Conservation (phyloP, 257 asterid genomes). For the Plantago elongata region DNA sequence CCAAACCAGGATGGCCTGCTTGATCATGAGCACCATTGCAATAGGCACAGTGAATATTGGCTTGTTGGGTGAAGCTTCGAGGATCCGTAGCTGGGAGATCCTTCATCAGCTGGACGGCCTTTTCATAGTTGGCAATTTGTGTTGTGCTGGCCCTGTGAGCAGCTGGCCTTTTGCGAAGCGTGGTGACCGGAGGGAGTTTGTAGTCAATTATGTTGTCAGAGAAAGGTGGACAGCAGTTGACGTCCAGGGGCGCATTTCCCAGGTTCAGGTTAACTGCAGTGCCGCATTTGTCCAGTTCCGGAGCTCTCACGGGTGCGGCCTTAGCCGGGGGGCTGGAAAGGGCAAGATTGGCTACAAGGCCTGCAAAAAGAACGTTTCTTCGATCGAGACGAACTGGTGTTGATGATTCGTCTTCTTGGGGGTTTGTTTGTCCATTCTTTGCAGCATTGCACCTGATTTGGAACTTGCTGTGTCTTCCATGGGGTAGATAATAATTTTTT, state of each 20-base stretch:
- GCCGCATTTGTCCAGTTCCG: slow-evolving; percentile 4
- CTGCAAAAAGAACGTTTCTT: slow-evolving; percentile 34
- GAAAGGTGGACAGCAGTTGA: slow-evolving; percentile 44
- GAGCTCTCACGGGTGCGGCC: slow-evolving; percentile 23
- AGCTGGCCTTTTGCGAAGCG: slow-evolving; percentile 26
- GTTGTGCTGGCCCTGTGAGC: slow-evolving; percentile 29
- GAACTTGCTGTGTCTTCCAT: slow-evolving; percentile 6
- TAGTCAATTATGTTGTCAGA: slow-evolving; percentile 21
- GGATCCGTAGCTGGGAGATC: slow-evolving; percentile 34
- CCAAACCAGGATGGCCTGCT: slow-evolving; percentile 21
- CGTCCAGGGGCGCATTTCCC: slow-evolving; percentile 25
- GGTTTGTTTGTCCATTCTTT: neutral
- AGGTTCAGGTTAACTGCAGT: slow-evolving; percentile 11
- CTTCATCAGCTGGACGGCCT: slow-evolving; percentile 34
- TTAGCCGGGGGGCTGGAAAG: slow-evolving; percentile 11
- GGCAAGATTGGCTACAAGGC: slow-evolving; percentile 28
- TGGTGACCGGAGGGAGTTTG: slow-evolving; percentile 22
- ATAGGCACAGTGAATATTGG: slow-evolving; percentile 46
- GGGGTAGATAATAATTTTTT: slow-evolving; percentile 11
- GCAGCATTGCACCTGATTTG: slow-evolving; percentile 27
- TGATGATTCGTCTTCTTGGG: slow-evolving; percentile 2
- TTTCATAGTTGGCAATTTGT: slow-evolving; percentile 26
- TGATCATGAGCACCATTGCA: slow-evolving; percentile 50
- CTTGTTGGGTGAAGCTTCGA: slow-evolving; percentile 43
- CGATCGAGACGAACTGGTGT: slow-evolving; percentile 17